Conservation (phyloP, 176 grass and related monocot species). For the Oryza glumipatula region DNA sequence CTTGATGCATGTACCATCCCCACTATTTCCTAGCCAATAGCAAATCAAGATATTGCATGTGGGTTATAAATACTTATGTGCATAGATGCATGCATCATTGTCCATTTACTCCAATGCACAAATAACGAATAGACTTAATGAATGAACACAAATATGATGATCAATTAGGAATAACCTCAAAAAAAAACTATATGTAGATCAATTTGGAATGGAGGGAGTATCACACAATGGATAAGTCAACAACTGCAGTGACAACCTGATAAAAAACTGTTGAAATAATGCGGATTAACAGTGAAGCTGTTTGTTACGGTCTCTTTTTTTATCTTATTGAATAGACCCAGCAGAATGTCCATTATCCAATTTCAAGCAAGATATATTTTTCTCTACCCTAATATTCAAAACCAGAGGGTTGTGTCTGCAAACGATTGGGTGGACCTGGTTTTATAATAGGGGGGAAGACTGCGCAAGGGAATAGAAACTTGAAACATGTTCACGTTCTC, state of each 20-base stretch:
- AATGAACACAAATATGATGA: too few species aligned
- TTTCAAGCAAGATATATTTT: constrained; percentile 11
- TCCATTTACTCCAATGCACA: too few species aligned
- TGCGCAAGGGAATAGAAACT: too few species aligned
- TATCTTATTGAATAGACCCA: not conserved
- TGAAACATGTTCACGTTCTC: not conserved
- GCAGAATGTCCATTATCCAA: constrained; percentile 8
- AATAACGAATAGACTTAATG: too few species aligned
- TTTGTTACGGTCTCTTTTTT: not conserved
- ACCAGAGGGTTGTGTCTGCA: not conserved
- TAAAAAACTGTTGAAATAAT: not conserved
- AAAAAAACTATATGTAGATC: too few species aligned
- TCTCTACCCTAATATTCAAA: not conserved
- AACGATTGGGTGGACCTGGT: not conserved
- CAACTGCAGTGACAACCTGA: not conserved
- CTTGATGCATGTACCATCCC: too few species aligned
- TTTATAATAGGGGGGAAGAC: not conserved
- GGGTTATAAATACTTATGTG: too few species aligned
- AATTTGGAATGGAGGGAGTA: too few species aligned
- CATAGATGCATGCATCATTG: too few species aligned
- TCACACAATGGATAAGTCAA: not conserved
- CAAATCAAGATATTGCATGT: too few species aligned
- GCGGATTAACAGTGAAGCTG: not conserved
- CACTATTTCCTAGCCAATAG: too few species aligned
- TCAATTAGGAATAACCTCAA: too few species aligned